These are phyloP conservation scores for Endothia cerciana DNA, from an alignment of 2,329 filamentous ascomycete genomes.

Conservation along the genomic window DNA sequence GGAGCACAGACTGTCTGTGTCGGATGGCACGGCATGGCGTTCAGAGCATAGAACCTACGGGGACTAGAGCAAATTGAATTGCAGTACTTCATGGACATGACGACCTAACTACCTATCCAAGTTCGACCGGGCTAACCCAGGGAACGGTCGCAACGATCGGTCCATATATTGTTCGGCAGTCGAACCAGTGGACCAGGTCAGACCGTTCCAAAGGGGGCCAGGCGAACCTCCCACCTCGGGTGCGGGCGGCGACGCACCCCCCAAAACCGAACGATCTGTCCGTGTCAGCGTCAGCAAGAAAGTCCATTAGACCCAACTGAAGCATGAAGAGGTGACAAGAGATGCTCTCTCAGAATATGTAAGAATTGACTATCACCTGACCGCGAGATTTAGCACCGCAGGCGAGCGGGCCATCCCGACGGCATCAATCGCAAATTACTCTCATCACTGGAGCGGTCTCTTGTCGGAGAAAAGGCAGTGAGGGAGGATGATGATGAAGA, in stretches of 20 bases:
- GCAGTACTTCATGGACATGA: neutral
- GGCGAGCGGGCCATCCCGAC: constrained; percentile 84
- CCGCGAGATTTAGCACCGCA: constrained; percentile 79
- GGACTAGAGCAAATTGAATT: neutral
- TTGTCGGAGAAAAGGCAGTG: neutral
- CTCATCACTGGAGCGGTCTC: constrained; percentile 69
- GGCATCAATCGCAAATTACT: constrained; percentile 99
- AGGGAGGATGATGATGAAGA: neutral
- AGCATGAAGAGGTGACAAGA: neutral
- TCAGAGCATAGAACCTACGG: constrained; percentile 16
- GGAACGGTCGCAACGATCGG: too few relatives aligned
- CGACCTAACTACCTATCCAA: neutral
- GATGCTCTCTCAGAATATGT: constrained; percentile 85
- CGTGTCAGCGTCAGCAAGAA: neutral
- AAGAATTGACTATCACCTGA: constrained; percentile 93
- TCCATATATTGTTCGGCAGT: too few relatives aligned
- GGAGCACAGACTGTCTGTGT: neutral
- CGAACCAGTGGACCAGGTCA: neutral
- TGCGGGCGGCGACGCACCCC: neutral
- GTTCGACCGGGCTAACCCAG: too few relatives aligned
- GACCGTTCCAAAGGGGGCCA: too few relatives aligned
- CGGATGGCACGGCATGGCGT: constrained; percentile 20
- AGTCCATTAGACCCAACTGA: neutral
- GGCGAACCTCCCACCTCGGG: neutral
- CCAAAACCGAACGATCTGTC: neutral